Percentiles rank a stretch among this genome's conserved stretches.
phyloP scores from a whole-genome alignment of 768 basidiomycete species.

The Lactarius vividus region DNA sequence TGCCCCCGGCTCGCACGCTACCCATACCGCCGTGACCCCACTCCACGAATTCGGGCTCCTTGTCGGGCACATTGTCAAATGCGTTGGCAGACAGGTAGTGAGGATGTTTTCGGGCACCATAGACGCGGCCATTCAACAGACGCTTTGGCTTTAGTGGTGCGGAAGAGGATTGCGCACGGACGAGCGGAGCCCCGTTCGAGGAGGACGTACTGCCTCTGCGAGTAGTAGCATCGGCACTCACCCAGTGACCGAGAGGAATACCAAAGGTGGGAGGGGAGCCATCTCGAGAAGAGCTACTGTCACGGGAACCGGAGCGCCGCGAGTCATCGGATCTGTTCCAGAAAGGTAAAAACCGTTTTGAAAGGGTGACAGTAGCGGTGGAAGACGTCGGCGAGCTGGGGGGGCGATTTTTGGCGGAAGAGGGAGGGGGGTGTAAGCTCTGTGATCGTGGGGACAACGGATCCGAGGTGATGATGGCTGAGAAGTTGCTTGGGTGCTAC shows the following conservation, averaged over 20 bases:
- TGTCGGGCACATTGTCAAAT: conserved; percentile 50
- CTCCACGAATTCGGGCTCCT: conserved; percentile 82
- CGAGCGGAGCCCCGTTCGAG: not conserved
- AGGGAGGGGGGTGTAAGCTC: not conserved
- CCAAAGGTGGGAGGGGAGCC: conserved; percentile 13
- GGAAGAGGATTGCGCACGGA: conserved; percentile 1
- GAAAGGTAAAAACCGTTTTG: conserved; percentile 26
- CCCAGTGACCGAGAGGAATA: conserved; percentile 19
- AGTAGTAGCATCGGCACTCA: conserved; percentile 4
- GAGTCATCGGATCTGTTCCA: conserved; percentile 35
- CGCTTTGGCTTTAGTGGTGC: conserved; percentile 30
- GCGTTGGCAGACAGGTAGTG: conserved; percentile 33
- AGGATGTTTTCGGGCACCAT: conserved; percentile 45
- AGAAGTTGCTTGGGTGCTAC: conserved; percentile 1
- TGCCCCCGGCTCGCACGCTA: conserved; percentile 36
- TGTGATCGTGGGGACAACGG: not conserved
- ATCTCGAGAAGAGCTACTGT: conserved; percentile 56
- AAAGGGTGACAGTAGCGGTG: conserved; percentile 20
- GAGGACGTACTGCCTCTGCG: not conserved
- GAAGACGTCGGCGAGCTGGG: conserved; percentile 18
- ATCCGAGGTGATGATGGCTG: not conserved
- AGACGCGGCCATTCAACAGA: conserved; percentile 83
- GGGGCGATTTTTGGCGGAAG: conserved; percentile 6
- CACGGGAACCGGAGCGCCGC: conserved; percentile 54
- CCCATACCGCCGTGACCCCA: conserved; percentile 90